Evolutionary conservation across 176 grass and related monocot genomes (phyloP), one percentile per base, ranked within the genome.

Genomic region (Miscanthus lutarioriparius): DNA sequence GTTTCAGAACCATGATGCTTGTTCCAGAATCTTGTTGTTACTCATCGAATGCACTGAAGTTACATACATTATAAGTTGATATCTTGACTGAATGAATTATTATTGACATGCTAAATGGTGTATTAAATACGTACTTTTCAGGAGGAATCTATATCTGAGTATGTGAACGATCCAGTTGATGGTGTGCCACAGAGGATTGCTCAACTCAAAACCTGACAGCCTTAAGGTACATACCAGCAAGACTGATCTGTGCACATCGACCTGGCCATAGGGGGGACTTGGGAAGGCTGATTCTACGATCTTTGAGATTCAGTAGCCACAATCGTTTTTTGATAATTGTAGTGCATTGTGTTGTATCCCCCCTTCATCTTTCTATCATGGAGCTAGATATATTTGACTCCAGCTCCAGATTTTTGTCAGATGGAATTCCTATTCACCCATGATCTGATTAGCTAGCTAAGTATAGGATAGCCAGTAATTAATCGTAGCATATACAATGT

Each of bases 141-240:
- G 90, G 90, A 88, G 67, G 90, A 91, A 75, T 67, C 73, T 67
- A 75, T 86, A 64, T 41, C 83, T 7, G 79, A 91, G 26, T 75
- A 40, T 76, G 69, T 72, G 68, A 64, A 88, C 25, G 86, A 88
- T 39, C 4, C 59, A 25, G 83, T 80, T 62, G 86, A 85, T 74
- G 39, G 22, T 33, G 19, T 86, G 9, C 74, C 74, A 3, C 40
- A 56, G 22, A 88, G 78, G 38, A 82, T 83, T 79, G 79, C 86
- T 75, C 61, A 83, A 64, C 16, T 83, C 26, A 82, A 61, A 82
- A 81, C 78, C 32, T 85, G 72, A 84, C 10, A 40, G 38, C 48
- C 15, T 44, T 40, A 65, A 14, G 63, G 25, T 30, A 84, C 37
- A 32, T 30, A 80, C 37, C 20, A 13, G 62, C 68, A 66, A 67